Base-by-base conservation (phyloP, 495 filamentous ascomycete species). In the Letharia lupina region DNA sequence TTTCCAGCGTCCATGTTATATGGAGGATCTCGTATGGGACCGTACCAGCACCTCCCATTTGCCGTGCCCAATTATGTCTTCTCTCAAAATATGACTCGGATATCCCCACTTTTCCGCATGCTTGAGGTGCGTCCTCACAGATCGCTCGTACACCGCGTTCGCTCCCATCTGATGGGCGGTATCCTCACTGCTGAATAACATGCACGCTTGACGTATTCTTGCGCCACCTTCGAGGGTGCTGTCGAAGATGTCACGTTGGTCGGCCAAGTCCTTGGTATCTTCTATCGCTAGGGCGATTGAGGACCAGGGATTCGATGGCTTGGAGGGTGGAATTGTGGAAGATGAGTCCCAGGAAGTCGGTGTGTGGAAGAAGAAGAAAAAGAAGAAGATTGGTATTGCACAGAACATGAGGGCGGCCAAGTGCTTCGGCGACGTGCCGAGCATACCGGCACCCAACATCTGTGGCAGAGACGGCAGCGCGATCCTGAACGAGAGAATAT, bases 81-180 rank as follows among this genome's bases (percentile, higher is more conserved):
- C 40, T 40, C 75, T 69, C 31, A 78, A 63, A 3, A 82, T 70
- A 64, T 77, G 68, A 70, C 78, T 73, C 13, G 70, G 72, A 65
- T 82, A 81, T n/a, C 76, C 77, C 69, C 76, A 73, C 40, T 63
- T 62, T 47, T 73, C 40, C 13, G 72, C 76, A 62, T 81, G 78
- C 28, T 70, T 67, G 20, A 71, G 59, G 59, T 80, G 79, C 48
- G 70, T 77, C 61, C 70, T 65, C 20, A 81, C 60, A 18, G 77
- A 77, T 40, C 71, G 69, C 59, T 81, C 77, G 60, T 77, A 79
- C 28, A 76, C 54, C 28, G 42, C 54, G 23, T 66, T 60, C n/a
- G 48, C 58, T 42, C 35, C 58, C 58, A 40, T 60, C 58, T 60
- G 39, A 23, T 42, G 18, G 20, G 58, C n/a, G n/a, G 48, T 52